Percentiles rank a stretch among this genome's conserved stretches.
Conservation (phyloP, 345 rosid genomes). For the Firmiana major region DNA sequence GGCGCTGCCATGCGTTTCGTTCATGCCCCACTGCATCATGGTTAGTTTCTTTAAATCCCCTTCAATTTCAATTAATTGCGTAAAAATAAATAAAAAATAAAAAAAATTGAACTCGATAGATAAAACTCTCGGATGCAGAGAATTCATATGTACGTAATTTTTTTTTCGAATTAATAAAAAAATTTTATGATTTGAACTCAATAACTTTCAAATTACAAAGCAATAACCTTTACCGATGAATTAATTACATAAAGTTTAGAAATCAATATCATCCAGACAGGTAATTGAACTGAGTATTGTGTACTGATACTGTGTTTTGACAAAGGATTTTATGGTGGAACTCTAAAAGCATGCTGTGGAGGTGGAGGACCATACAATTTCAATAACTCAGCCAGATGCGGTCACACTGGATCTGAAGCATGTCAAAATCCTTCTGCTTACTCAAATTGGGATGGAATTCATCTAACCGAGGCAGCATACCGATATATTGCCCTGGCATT, state of each 20-base stretch:
- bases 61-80: no score
- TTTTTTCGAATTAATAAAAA: no score
- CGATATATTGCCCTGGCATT: slow-evolving; percentile 40
- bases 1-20: slow-evolving; percentile 36
- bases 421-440: slow-evolving; percentile 42
- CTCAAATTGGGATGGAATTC: slow-evolving; percentile 74
- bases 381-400: slow-evolving; percentile 45
- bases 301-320: not conserved
- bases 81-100: no score
- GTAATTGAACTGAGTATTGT: not conserved
- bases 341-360: slow-evolving; percentile 56
- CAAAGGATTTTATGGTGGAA: slow-evolving; percentile 42
- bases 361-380: slow-evolving; percentile 66
- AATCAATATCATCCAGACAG: not conserved
- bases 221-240: no score
- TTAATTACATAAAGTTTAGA: no score
- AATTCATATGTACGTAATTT: no score
- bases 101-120: no score
- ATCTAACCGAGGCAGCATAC: slow-evolving; percentile 70
- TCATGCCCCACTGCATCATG: slow-evolving; percentile 43
- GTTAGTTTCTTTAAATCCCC: slow-evolving; percentile 20
- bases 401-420: slow-evolving; percentile 43
- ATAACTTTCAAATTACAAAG: no score
- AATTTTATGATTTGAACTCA: no score
- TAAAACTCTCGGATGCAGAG: no score